Evolutionary conservation across 768 basidiomycete species (phyloP).

Genomic region (Boletus subcaerulescens): DNA sequence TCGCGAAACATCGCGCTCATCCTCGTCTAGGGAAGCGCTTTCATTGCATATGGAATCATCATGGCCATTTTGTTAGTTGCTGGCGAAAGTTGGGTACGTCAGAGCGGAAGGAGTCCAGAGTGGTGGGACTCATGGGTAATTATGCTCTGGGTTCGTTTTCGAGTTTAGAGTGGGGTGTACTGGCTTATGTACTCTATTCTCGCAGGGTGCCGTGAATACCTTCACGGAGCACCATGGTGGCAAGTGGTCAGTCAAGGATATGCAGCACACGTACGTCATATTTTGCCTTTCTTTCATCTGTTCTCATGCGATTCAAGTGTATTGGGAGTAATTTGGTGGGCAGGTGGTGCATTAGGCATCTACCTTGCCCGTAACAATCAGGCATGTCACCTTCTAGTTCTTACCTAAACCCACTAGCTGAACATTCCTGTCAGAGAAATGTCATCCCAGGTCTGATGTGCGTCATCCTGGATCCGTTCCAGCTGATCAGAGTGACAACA

Average conservation of each 20-base stretch:
- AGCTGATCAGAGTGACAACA: not conserved
- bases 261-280: constrained; percentile 82
- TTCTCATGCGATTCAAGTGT: constrained; percentile 41
- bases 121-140: constrained; percentile 81
- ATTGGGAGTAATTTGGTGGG: constrained; percentile 66
- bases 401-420: not conserved
- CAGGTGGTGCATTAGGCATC: constrained; percentile 87
- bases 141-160: constrained; percentile 46
- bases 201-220: constrained; percentile 64
- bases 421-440: constrained; percentile 48
- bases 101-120: constrained; percentile 72
- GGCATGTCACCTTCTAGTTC: constrained; percentile 37
- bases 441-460: constrained; percentile 83
- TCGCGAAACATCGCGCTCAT: constrained; percentile 12
- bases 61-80: constrained; percentile 75
- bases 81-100: constrained; percentile 74
- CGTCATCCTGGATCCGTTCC: constrained; percentile 19
- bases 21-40: constrained; percentile 63
- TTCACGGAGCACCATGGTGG: constrained; percentile 88
- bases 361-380: constrained; percentile 77
- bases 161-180: not conserved
- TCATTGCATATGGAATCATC: constrained; percentile 82
- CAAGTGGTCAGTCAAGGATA: constrained; percentile 85
- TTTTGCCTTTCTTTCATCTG: not conserved
- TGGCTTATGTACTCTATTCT: not conserved